Evolutionary conservation across 1,139 yeast genomes (phyloP).

Genomic region (Candida labiduridarum): DNA sequence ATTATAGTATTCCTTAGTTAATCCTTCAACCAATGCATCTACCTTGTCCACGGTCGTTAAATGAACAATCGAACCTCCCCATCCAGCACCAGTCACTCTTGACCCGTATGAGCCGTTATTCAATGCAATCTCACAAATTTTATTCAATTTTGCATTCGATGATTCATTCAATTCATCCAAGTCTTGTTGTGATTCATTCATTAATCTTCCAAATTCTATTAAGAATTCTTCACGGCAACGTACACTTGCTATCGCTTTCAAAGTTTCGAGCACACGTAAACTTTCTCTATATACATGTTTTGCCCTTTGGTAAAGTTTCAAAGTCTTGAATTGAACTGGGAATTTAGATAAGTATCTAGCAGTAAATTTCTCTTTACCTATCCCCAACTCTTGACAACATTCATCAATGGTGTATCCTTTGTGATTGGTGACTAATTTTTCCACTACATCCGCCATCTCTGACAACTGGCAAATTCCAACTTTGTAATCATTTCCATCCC

Average conservation of each 20-base stretch:
- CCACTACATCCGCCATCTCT: slow-evolving; percentile 46
- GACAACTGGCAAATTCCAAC: slow-evolving; percentile 44
- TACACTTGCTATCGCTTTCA: slow-evolving; percentile 34
- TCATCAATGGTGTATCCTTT: slow-evolving; percentile 55
- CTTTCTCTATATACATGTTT: slow-evolving; percentile 69
- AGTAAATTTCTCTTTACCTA: slow-evolving; percentile 46
- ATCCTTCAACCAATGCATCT: slow-evolving; percentile 41
- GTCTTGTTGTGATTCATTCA: slow-evolving; percentile 63
- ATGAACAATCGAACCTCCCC: slow-evolving; percentile 77
- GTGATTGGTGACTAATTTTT: slow-evolving; percentile 17
- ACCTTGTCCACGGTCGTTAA: slow-evolving; percentile 52
- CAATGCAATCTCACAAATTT: slow-evolving; percentile 55
- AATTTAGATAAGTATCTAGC: slow-evolving; percentile 50
- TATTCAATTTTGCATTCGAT: slow-evolving; percentile 56
- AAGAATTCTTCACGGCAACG: slow-evolving; percentile 31
- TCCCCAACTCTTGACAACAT: slow-evolving; percentile 47
- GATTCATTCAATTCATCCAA: slow-evolving; percentile 53
- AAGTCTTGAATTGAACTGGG: slow-evolving; percentile 57
- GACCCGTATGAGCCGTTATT: slow-evolving; percentile 65
- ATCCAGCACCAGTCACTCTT: slow-evolving; percentile 80
- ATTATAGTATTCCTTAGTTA: slow-evolving; percentile 45
- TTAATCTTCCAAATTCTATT: slow-evolving; percentile 49
- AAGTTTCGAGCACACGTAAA: slow-evolving; percentile 56
- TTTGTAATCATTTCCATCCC: slow-evolving; percentile 53
- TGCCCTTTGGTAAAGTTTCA: slow-evolving; percentile 61